phyloP scores from a whole-genome alignment of 345 rosid species.

The Gossypium ekmanianum region DNA sequence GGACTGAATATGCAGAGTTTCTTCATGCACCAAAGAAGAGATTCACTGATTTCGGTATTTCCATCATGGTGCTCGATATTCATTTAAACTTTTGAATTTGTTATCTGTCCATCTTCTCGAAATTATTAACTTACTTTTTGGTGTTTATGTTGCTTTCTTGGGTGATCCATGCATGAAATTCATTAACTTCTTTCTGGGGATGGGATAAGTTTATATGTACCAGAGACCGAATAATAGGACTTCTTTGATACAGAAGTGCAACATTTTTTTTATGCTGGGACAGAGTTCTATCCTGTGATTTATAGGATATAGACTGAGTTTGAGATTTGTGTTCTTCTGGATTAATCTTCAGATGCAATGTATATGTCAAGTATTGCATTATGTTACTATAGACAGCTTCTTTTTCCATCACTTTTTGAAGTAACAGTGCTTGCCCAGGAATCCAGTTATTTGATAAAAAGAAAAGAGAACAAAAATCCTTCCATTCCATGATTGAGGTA shows the following conservation, averaged over 20 bases:
- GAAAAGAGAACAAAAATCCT: no score
- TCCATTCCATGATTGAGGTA: no score
- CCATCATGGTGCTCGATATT: neutral
- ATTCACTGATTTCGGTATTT: constrained; percentile 80
- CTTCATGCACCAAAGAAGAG: constrained; percentile 91
- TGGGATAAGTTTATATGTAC: neutral
- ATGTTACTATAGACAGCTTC: neutral
- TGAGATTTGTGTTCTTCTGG: neutral
- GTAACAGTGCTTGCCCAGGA: neutral
- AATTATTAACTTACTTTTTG: neutral
- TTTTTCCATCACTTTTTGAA: neutral
- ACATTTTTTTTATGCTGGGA: neutral
- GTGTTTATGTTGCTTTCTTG: neutral
- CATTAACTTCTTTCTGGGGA: neutral
- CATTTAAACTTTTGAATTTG: neutral
- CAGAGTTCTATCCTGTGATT: neutral
- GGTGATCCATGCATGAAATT: neutral
- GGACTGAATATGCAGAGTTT: constrained; percentile 90
- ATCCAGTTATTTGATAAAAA: no score
- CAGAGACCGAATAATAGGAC: neutral
- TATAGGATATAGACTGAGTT: neutral
- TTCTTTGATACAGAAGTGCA: neutral
- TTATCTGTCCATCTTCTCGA: neutral
- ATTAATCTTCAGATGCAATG: neutral
- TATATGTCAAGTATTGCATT: neutral